A percentile compares a stretch with the other conserved stretches of the same genome.
Evolutionary conservation across 345 rosid genomes (phyloP).

Genomic region (Gynandropsis gynandra): DNA sequence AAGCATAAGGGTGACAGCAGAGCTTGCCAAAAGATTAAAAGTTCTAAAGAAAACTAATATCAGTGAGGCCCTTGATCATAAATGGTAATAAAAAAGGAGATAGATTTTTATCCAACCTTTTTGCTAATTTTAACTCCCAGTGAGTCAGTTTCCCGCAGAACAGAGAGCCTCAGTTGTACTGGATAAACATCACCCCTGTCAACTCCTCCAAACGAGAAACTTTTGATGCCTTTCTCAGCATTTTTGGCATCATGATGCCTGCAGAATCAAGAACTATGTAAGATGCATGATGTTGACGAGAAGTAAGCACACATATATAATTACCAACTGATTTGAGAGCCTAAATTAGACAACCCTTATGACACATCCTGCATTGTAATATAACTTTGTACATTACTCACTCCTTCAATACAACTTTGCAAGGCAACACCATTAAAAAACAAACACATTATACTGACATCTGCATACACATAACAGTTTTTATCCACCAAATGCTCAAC

Average conservation of each 20-base stretch:
- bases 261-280: slow-evolving; percentile 19
- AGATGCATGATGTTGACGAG: neutral
- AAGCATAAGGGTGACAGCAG: neutral
- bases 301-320: slow-evolving; percentile 2
- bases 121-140: slow-evolving; percentile 85
- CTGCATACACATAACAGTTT: neutral
- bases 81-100: slow-evolving; percentile 5
- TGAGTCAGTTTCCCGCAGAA: slow-evolving; percentile 51
- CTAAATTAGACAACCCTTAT: slow-evolving; percentile 6
- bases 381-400: slow-evolving; percentile 4
- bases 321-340: slow-evolving; percentile 1
- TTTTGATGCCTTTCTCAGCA: slow-evolving; percentile 55
- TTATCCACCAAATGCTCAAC: neutral
- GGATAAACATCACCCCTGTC: slow-evolving; percentile 95
- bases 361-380: slow-evolving; percentile 9
- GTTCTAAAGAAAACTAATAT: slow-evolving; percentile 5
- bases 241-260: slow-evolving; percentile 83
- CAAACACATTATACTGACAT: neutral
- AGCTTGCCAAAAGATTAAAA: neutral
- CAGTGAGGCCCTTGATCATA: slow-evolving; percentile 12
- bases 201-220: slow-evolving; percentile 73
- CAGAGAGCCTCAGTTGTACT: slow-evolving; percentile 73
- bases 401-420: neutral
- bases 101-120: slow-evolving; percentile 48
- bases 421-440: neutral